Base-by-base conservation (phyloP, 345 rosid species). In the Brassica nigra region DNA sequence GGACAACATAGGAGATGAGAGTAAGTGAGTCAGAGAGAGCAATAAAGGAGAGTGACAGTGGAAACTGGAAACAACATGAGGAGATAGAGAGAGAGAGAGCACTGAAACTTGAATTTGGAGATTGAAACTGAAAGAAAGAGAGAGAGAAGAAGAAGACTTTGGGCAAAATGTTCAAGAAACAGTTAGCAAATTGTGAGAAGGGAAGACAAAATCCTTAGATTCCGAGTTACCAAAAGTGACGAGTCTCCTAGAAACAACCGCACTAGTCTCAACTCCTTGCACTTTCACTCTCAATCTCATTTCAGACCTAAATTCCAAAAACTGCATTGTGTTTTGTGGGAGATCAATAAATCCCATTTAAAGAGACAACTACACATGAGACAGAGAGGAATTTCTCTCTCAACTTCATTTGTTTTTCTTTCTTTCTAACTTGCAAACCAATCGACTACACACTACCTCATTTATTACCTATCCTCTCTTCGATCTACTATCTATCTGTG, bases 131-230 rank as follows among this genome's bases (percentile, higher is more conserved):
- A 15, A 15, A 31, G 80, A 30, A 66, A 49, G 27, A 27, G 64
- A 55, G 23, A 23, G 55, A 58, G 7, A 15, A 14, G 47, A 10
- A 34, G 63, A 18, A 70, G 66, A 71, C n/a, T 52, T 34, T 9
- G 74, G 78, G 78, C 62, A 69, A 80, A 69, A 68, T 66, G 68
- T 52, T 72, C 52, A 72, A 66, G 66, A 78, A 62, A 75, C 83
- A 75, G 79, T 75, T 80, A 63, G 74, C n/a, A 61, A 42, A 78
- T 3, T 27, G 70, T 68, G 71, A 20, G 57, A 70, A 74, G 57
- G 83, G 84, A 85, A n/a, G 82, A 87, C 87, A 88, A 90, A 89
- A 89, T 84, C 84, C 89, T 85, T 84, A 94, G 97, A 94, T 94
- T 85, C 96, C 87, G 75, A 71, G 78, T 90, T 94, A 86, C 96